Percentiles rank a stretch among this genome's conserved stretches.
These are phyloP conservation scores for Xylariaceae sp. DNA, from an alignment of 2,329 filamentous ascomycete species.

Conservation along the genomic window DNA sequence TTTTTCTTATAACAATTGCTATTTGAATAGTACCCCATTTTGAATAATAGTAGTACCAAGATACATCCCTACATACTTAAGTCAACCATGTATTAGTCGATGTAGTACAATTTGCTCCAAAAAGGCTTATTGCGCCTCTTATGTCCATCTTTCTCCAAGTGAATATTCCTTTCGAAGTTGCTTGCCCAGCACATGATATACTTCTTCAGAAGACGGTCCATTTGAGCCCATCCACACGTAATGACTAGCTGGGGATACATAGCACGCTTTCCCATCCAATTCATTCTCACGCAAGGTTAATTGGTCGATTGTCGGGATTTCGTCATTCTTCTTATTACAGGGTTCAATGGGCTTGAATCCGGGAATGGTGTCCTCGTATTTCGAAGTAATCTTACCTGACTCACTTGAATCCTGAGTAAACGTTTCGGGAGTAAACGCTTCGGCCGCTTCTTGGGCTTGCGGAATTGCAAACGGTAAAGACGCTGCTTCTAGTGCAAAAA, in stretches of 20 bases:
- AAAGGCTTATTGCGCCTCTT: too few relatives aligned
- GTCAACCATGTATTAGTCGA: too few relatives aligned
- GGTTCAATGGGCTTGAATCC: constrained; percentile 8
- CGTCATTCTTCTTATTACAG: neutral
- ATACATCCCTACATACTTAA: too few relatives aligned
- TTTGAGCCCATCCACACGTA: constrained; percentile 2
- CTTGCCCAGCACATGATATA: neutral
- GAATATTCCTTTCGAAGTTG: too few relatives aligned
- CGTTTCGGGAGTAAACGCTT: too few relatives aligned
- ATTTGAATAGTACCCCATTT: too few relatives aligned
- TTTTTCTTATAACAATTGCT: too few relatives aligned
- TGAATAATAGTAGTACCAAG: too few relatives aligned
- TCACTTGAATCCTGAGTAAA: neutral
- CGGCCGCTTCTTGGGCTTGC: neutral
- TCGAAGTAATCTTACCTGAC: neutral
- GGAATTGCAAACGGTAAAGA: neutral
- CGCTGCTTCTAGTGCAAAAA: constrained; percentile 14
- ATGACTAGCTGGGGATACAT: constrained; percentile 9
- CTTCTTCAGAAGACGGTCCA: neutral
- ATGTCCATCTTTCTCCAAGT: too few relatives aligned
- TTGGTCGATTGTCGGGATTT: neutral
- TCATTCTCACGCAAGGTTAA: neutral
- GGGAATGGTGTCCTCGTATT: neutral
- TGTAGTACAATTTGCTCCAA: too few relatives aligned
- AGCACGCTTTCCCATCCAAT: constrained; percentile 9